phyloP scores from a whole-genome alignment of 1,284 basidiomycete species.

The Neotropicomus parvogracilis region DNA sequence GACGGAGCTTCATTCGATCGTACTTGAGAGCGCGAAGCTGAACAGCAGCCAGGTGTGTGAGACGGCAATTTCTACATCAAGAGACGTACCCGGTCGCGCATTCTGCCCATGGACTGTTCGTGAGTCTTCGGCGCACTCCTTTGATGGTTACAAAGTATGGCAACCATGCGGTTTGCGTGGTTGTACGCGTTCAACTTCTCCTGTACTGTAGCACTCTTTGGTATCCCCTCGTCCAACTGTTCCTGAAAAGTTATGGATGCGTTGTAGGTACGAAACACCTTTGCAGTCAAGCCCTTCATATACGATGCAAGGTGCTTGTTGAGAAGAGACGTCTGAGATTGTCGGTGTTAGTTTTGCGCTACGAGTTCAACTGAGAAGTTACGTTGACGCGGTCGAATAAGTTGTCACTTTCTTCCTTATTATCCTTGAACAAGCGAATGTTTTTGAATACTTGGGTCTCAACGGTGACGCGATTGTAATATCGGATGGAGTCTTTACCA shows the following conservation, averaged over 20 bases:
- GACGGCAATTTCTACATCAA: neutral
- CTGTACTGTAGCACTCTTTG: slow-evolving; percentile 71
- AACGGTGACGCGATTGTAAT: slow-evolving; percentile 86
- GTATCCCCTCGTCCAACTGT: slow-evolving; percentile 75
- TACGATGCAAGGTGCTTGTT: slow-evolving; percentile 90
- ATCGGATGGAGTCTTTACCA: slow-evolving; percentile 96
- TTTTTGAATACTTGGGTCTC: slow-evolving; percentile 90
- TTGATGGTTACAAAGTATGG: slow-evolving; percentile 98
- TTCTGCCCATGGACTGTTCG: slow-evolving; percentile 88
- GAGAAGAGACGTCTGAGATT: slow-evolving; percentile 67
- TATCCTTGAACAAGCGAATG: slow-evolving; percentile 84
- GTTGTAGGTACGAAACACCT: slow-evolving; percentile 99
- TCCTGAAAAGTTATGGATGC: slow-evolving; percentile 93
- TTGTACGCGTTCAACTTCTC: slow-evolving; percentile 96
- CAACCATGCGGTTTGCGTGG: slow-evolving; percentile 91
- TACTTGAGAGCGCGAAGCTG: slow-evolving; percentile 83
- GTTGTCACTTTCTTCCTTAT: slow-evolving; percentile 85
- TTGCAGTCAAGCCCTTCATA: slow-evolving; percentile 95
- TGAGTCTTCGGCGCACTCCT: slow-evolving; percentile 88
- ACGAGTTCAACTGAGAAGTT: slow-evolving; percentile 20
- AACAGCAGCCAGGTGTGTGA: slow-evolving; percentile 10
- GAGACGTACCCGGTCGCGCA: slow-evolving; percentile 75
- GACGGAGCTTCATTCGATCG: slow-evolving; percentile 88
- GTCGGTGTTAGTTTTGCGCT: slow-evolving; percentile 8
- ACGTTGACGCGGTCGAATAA: slow-evolving; percentile 93